Evolutionary conservation across 2,329 filamentous ascomycete species (phyloP).

Genomic region (Acarospora socialis): DNA sequence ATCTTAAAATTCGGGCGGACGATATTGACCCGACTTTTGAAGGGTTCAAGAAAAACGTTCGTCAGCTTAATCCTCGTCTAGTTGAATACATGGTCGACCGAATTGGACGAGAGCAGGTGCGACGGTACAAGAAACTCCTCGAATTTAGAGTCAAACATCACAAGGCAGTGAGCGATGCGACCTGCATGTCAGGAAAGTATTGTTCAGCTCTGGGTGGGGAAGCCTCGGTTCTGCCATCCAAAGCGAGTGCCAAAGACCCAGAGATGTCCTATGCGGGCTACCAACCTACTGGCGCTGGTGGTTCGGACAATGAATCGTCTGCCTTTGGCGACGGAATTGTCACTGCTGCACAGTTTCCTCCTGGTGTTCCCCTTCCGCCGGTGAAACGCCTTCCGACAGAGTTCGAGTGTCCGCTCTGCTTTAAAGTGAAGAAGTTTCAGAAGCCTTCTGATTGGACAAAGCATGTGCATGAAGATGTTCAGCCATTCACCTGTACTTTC

Average conservation of each 20-base stretch:
- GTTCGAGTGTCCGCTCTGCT: constrained; percentile 83
- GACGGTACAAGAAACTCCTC: constrained; percentile 64
- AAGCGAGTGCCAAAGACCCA: constrained; percentile 36
- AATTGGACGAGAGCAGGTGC: constrained; percentile 65
- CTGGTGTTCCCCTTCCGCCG: constrained; percentile 68
- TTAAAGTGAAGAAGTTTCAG: constrained; percentile 66
- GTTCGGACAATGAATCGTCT: constrained; percentile 52
- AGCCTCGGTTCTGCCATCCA: constrained; percentile 46
- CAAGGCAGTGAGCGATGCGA: constrained; percentile 38
- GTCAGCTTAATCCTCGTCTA: constrained; percentile 59
- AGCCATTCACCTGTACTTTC: constrained; percentile 88
- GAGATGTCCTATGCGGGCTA: constrained; percentile 43
- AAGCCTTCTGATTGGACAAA: constrained; percentile 97
- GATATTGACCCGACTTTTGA: constrained; percentile 56
- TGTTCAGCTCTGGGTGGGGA: constrained; percentile 57
- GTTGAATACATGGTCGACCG: constrained; percentile 58
- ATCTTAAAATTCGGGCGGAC: constrained; percentile 48
- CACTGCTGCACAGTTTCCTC: constrained; percentile 59
- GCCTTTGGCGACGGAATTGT: constrained; percentile 53
- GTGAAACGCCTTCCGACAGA: constrained; percentile 64
- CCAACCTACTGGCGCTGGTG: constrained; percentile 39
- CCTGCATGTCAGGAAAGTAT: constrained; percentile 46
- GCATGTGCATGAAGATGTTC: constrained; percentile 85
- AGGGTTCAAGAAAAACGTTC: constrained; percentile 64
- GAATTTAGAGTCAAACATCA: constrained; percentile 57